These are phyloP conservation scores for Globisporangium ultimum DNA, from an alignment of 352 stramenopile genomes.

Conservation along the genomic window DNA sequence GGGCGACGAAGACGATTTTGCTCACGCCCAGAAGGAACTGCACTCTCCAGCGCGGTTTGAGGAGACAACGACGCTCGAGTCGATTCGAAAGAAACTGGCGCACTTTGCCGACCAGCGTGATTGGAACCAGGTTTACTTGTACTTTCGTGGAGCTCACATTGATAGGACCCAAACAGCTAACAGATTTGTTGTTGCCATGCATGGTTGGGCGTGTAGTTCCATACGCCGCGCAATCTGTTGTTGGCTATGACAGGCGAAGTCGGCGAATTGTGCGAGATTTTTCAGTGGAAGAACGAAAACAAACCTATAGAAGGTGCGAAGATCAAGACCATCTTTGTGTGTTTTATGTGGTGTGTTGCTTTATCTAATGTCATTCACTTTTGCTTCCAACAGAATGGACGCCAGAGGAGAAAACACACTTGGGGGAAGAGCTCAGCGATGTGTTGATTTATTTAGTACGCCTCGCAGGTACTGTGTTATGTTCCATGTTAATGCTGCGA, in stretches of 20 bases:
- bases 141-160: too few species aligned
- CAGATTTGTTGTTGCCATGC: background rate
- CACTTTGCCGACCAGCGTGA: constrained; percentile 58
- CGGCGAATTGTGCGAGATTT: constrained; percentile 93
- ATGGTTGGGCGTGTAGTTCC: constrained; percentile 20
- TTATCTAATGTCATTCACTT: constrained; percentile 2
- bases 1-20: constrained; percentile 21
- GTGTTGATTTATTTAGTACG: constrained; percentile 96
- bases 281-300: constrained; percentile 93
- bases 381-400: constrained; percentile 49
- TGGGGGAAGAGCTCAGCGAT: constrained; percentile 96
- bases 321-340: background rate
- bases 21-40: constrained; percentile 13
- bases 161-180: too few species aligned
- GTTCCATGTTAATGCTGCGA: background rate
- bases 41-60: constrained; percentile 34
- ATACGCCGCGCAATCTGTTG: constrained; percentile 90
- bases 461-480: constrained; percentile 55
- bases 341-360: background rate
- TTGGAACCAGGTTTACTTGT: constrained; percentile 45
- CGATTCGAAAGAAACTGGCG: constrained; percentile 46
- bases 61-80: constrained; percentile 51
- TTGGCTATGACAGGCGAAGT: constrained; percentile 94
- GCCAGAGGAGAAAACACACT: constrained; percentile 81
- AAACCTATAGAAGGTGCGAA: constrained; percentile 49